A percentile compares a stretch with the other conserved stretches of the same genome.
phyloP scores from a whole-genome alignment of 2,329 filamentous ascomycete species.

The Samsoniella hepiali region DNA sequence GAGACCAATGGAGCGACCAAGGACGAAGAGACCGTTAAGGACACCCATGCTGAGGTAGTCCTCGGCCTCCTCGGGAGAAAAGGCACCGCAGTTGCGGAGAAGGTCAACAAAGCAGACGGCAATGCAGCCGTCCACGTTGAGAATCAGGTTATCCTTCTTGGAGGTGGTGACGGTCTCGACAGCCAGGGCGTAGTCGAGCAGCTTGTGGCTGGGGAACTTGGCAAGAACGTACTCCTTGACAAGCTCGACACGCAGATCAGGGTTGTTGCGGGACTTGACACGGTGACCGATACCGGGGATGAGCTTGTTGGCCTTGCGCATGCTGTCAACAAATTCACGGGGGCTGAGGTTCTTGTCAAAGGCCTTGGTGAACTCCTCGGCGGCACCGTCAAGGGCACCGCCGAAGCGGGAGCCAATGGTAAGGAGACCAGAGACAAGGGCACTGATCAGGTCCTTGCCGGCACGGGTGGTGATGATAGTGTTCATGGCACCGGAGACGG shows the following conservation, averaged over 20 bases:
- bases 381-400: constrained; percentile 95
- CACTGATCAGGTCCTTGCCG: constrained; percentile 96
- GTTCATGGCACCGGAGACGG: constrained; percentile 99
- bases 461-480: constrained; percentile 99
- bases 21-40: constrained; percentile 97
- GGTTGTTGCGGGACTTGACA: constrained; percentile 99
- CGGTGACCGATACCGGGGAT: constrained; percentile 99
- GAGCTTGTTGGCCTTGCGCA: constrained; percentile 99
- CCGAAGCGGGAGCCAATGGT: constrained; percentile 98
- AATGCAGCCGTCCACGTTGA: constrained; percentile 97
- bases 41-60: constrained; percentile 99
- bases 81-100: constrained; percentile 95
- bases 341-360: constrained; percentile 98
- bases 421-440: constrained; percentile 91
- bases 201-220: constrained; percentile 96
- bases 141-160: constrained; percentile 99
- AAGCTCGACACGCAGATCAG: constrained; percentile 97
- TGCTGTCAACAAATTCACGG: constrained; percentile 97
- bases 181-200: constrained; percentile 96
- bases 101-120: constrained; percentile 99
- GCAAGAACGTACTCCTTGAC: constrained; percentile 98
- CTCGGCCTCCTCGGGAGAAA: constrained; percentile 93
- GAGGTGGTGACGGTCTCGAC: constrained; percentile 98
- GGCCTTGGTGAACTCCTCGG: constrained; percentile 97
- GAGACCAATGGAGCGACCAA: constrained; percentile 94